Evolutionary conservation across 2,329 filamentous ascomycete species (phyloP), one percentile per base, ranked within the genome.

Genomic region (Colletotrichum coccodes): DNA sequence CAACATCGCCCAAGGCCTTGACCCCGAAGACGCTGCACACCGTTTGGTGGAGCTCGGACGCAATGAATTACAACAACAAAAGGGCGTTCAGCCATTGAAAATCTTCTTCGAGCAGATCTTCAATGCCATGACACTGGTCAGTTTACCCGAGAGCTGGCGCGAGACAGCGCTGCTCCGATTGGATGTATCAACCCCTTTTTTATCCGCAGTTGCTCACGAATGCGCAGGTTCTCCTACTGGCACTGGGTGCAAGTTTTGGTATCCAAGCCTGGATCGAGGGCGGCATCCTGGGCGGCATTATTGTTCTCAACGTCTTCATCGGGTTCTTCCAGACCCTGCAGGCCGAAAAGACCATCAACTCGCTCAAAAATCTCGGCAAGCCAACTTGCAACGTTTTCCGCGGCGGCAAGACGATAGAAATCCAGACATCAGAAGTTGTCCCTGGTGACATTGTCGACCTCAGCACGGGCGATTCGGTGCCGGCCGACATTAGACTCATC

Each of bases 71-170:
- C 88, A 89, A 59, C 87, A 90, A 53, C 85, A 82, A 7, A 81
- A 85, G 60, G 87, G 87, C 9, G 90, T 92, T 26, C 87, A 87
- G 63, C 85, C 88, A 32, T 72, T 86, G 63, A 90, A 91, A 75
- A 92, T 92, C 69, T 79, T 93, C 26, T 81, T 92, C 56, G 83
- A 86, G 36, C 90, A 93, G 75, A 82, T 92, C 60, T 89, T 89
- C 68, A 92, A 92, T 77, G 90, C 90, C 16, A 88, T 92, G 87
- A 92, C 88, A 72, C 77, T 92, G 78, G 90, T 90, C n/a, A n/a
- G n/a, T n/a, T n/a, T n/a, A n/a, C n/a, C n/a, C n/a, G n/a, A n/a
- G n/a, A n/a, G n/a, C n/a, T n/a, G n/a, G n/a, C n/a, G n/a, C n/a
- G n/a, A n/a, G n/a, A n/a, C n/a, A n/a, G n/a, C n/a, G n/a, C n/a